Percentiles rank a stretch among this genome's conserved stretches.
phyloP scores from a whole-genome alignment of 441 rosid species.

The Syzygium syzygioides region DNA sequence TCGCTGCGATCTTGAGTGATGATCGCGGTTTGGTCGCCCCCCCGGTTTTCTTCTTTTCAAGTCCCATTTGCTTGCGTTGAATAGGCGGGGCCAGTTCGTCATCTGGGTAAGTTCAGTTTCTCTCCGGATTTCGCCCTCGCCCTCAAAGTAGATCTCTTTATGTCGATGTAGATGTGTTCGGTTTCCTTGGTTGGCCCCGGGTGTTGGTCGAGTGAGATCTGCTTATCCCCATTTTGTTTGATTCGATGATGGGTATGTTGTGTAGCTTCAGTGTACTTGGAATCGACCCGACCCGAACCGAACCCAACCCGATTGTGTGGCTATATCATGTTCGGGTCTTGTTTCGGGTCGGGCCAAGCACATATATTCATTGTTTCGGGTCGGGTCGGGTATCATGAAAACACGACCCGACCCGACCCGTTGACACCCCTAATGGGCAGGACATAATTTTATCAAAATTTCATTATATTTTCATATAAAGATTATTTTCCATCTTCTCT shows the following conservation, averaged over 20 bases:
- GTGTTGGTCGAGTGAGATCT: background rate
- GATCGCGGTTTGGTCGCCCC: too few relatives aligned
- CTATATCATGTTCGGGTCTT: too few relatives aligned
- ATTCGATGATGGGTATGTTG: background rate
- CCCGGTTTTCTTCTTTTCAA: background rate
- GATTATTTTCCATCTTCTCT: background rate
- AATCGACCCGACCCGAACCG: too few relatives aligned
- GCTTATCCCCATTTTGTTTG: background rate
- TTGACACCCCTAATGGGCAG: too few relatives aligned
- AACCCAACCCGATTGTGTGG: too few relatives aligned
- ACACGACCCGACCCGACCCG: too few relatives aligned
- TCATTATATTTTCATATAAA: background rate
- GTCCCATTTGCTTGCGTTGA: background rate
- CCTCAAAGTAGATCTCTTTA: background rate
- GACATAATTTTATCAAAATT: background rate
- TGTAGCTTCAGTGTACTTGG: background rate
- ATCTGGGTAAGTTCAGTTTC: background rate
- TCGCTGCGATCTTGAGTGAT: too few relatives aligned
- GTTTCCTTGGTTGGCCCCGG: background rate
- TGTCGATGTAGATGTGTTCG: background rate
- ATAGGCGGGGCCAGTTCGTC: background rate
- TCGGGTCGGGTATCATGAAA: too few relatives aligned
- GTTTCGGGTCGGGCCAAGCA: too few relatives aligned
- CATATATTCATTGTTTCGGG: too few relatives aligned
- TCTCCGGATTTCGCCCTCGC: background rate